phyloP scores from a whole-genome alignment of 768 basidiomycete genomes.

The Mycena capillaripes region DNA sequence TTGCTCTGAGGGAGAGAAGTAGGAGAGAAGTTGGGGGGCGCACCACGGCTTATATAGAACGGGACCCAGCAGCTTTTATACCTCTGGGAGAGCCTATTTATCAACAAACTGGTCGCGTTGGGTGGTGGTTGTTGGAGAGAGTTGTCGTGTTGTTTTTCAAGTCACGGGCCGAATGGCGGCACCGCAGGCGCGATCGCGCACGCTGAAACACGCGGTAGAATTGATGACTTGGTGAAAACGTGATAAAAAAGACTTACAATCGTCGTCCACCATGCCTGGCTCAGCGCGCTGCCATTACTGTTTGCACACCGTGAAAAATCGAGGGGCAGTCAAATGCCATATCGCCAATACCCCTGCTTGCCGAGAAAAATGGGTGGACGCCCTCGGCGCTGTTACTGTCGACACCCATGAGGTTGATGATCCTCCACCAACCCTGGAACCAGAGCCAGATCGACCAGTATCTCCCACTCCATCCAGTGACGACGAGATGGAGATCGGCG shows the following conservation, averaged over 20 bases:
- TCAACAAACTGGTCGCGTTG: slow-evolving; percentile 5
- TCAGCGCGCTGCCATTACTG: not conserved
- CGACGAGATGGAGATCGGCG: not conserved
- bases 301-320: not conserved
- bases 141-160: not conserved
- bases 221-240: not conserved
- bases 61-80: not conserved
- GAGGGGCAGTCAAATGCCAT: not conserved
- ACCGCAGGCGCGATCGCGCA: not conserved
- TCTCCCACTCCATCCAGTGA: not conserved
- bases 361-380: too few species aligned
- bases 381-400: too few species aligned
- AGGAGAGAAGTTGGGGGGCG: not conserved
- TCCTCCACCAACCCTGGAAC: too few species aligned
- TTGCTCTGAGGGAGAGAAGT: not conserved
- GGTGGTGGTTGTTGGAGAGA: slow-evolving; percentile 10
- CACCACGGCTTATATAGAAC: slow-evolving; percentile 2
- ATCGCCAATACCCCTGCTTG: not conserved
- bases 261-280: not conserved
- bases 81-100: not conserved
- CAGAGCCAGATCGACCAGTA: too few species aligned
- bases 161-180: not conserved
- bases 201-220: not conserved
- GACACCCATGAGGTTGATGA: too few species aligned
- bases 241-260: not conserved